A percentile compares a stretch with the other conserved stretches of the same genome.
Evolutionary conservation across 1,139 yeast species (phyloP).

Genomic region (Scheffersomyces segobiensis): DNA sequence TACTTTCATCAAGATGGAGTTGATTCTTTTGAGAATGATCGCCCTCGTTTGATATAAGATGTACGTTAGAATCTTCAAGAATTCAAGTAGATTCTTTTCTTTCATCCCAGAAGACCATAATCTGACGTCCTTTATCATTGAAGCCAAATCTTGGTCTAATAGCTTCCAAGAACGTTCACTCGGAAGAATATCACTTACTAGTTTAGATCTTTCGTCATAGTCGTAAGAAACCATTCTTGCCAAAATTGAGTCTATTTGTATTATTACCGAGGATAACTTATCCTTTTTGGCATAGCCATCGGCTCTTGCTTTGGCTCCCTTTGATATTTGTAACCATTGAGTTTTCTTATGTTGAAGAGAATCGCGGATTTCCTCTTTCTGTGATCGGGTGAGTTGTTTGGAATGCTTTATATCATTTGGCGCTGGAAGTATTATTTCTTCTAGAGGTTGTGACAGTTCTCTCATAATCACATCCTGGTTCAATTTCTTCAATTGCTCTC

Average conservation of each 20-base stretch:
- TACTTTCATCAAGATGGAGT: slow-evolving; percentile 25
- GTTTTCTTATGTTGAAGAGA: slow-evolving; percentile 21
- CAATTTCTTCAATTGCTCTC: slow-evolving; percentile 20
- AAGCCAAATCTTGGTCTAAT: slow-evolving; percentile 27
- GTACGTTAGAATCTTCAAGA: slow-evolving; percentile 29
- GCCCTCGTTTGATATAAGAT: slow-evolving; percentile 31
- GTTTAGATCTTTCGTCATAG: slow-evolving; percentile 35
- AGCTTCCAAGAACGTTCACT: slow-evolving; percentile 39
- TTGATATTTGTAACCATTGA: slow-evolving; percentile 33
- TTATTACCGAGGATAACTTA: slow-evolving; percentile 23
- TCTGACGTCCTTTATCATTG: slow-evolving; percentile 23
- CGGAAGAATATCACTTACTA: slow-evolving; percentile 24
- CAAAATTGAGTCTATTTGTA: slow-evolving; percentile 35
- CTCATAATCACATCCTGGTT: slow-evolving; percentile 20
- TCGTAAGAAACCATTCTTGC: slow-evolving; percentile 33
- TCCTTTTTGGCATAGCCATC: slow-evolving; percentile 20
- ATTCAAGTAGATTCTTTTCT: slow-evolving; percentile 19
- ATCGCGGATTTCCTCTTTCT: slow-evolving; percentile 20
- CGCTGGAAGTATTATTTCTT: slow-evolving; percentile 8
- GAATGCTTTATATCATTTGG: not conserved
- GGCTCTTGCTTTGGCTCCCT: slow-evolving; percentile 24
- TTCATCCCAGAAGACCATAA: slow-evolving; percentile 12
- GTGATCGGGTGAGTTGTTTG: slow-evolving; percentile 4
- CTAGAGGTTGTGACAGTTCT: slow-evolving; percentile 12
- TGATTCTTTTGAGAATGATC: slow-evolving; percentile 30